Base-by-base conservation (phyloP, 2,329 filamentous ascomycete species). In the Microsporum ferrugineum region DNA sequence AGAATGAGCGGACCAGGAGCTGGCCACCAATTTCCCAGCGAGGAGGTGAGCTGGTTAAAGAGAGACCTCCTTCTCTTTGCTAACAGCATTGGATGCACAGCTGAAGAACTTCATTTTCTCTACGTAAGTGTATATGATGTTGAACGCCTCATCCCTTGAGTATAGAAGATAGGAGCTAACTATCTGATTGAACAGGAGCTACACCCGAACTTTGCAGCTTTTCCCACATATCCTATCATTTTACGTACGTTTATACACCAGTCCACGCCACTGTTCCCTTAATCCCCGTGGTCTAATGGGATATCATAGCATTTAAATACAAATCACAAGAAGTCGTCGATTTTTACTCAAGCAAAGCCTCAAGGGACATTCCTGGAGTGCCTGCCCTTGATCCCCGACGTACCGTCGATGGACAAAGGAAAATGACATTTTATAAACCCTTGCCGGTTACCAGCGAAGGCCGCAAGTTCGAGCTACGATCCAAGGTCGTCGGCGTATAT, bases 81-180 rank as follows among this genome's bases (percentile, higher is more conserved):
- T 68, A 87, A 88, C 75, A 92, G 87, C 77, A 92, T 96, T 72
- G 91, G 91, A 61, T 86, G 82, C 71, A 92, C 84, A 10, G 81
- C 82, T n/a, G 86, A 95, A 68, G 91, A 96, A 79, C 84, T 96
- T 70, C 90, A 96, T 72, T 95, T 92, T 72, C 85, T 96, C 76
- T 96, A 91, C 69, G 90, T 94, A 80, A 63, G 82, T 71, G 41
- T 23, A 36, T 17, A n/a, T 43, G 2, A 36, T 31, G 6, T 23
- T n/a, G 12, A 23, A 10, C 34, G 10, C 23, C 12, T 53, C n/a
- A 2, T 6, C n/a, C 8, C 12, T 58, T 31, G 7, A 39, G 14
- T 41, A 4, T 10, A 27, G 33, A 5, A 38, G 31, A 31, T 2
- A 36, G 6, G 3, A 31, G 23, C 39, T 31, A 8, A 45, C 17